Conservation (phyloP, 208 protist genomes). For the Tritrichomonas musculus region DNA sequence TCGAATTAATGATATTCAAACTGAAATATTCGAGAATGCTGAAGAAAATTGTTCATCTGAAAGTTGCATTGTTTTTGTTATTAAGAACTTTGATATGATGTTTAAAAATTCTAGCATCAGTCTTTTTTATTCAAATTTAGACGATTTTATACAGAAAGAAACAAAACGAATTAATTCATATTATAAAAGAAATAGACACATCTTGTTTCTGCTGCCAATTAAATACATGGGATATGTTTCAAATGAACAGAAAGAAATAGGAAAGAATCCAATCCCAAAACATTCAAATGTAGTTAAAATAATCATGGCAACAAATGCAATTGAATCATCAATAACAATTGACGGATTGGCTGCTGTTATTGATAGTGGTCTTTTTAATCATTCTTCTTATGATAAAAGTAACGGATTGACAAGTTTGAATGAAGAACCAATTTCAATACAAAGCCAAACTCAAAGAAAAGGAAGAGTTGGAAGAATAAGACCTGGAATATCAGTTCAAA, state of each 20-base stretch:
- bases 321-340: conserved; percentile 19
- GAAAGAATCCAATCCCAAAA: neutral
- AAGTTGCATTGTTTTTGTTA: too few species aligned
- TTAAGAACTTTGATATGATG: too few species aligned
- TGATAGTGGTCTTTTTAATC: neutral
- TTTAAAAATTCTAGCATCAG: neutral
- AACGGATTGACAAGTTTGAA: neutral
- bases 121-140: neutral
- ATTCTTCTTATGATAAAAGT: neutral
- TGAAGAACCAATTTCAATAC: neutral
- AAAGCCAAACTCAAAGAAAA: neutral
- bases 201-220: too few species aligned
- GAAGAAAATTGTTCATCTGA: neutral
- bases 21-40: neutral
- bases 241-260: neutral
- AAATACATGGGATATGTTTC: neutral
- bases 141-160: neutral
- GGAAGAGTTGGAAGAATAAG: neutral
- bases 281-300: neutral
- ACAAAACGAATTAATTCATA: too few species aligned
- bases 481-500: neutral
- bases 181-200: too few species aligned
- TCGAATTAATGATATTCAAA: neutral
- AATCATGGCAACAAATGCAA: neutral
- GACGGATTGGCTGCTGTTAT: neutral